Evolutionary conservation across 306 rosid genomes (phyloP), one percentile per base, ranked within the genome.

Genomic region (Cicer cuneatum): DNA sequence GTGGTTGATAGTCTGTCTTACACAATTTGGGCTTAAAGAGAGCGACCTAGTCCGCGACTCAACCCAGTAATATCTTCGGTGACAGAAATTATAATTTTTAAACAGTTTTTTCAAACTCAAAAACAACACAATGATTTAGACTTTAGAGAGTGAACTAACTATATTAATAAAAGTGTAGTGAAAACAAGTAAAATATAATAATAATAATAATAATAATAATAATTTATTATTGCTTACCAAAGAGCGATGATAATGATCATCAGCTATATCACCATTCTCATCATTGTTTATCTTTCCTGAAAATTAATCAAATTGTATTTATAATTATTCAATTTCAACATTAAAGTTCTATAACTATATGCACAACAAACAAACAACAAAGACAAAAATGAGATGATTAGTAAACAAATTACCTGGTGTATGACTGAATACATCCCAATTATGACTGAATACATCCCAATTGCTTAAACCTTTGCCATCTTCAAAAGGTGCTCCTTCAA

Each of bases 181-280:
- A 61, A 68, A 15, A 13, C 8, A 24, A 15, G 29, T 57, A 21
- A 42, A 70, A 24, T 52, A 33, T 18, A 18, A 18, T 18, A 18
- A 18, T 18, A 18, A 18, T 18, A 18, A 18, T 18, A 18, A 18
- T 18, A 18, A 18, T 18, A 18, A 18, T 18, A 18, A 18, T 18
- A 18, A 18, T n/a, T n/a, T n/a, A n/a, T n/a, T n/a, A n/a, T n/a
- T n/a, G n/a, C n/a, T n/a, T n/a, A 81, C 90, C 87, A 74, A 45
- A 77, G 73, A 90, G 8, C 83, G 91, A 80, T 88, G 91, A 84
- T 90, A 90, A 67, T 90, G 87, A 64, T 90, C 91, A 60, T 80
- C 83, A 33, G 93, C 90, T 67, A 83, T 57, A 58, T 90, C 93
- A n/a, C 91, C 96, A 69, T 73, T 87, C 39, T 87, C 91, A 29